These are phyloP conservation scores for Persicaria maculosa DNA, from an alignment of 148 eudicot genomes.

Conservation along the genomic window DNA sequence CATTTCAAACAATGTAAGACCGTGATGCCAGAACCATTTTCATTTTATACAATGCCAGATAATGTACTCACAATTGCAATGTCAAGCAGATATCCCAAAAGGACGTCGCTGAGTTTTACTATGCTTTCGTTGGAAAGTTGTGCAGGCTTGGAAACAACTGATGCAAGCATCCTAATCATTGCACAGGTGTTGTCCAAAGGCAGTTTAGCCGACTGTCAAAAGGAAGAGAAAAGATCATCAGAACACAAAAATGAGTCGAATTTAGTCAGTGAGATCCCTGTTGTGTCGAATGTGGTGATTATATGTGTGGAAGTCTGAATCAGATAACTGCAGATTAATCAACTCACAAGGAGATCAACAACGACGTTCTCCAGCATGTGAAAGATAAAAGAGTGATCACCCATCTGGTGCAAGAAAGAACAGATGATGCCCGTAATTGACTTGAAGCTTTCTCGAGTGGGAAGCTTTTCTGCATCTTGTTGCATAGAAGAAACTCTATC, in stretches of 20 bases:
- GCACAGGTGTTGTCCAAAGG: constrained; percentile 69
- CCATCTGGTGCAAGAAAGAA: constrained; percentile 63
- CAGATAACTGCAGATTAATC: neutral
- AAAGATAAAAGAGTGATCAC: constrained; percentile 59
- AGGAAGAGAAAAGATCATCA: neutral
- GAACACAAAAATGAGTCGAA: neutral
- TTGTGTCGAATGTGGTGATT: no score
- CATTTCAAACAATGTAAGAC: neutral
- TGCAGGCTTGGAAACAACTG: constrained; percentile 51
- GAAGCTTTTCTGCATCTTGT: constrained; percentile 25
- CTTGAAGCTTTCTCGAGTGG: constrained; percentile 39
- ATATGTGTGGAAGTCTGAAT: no score
- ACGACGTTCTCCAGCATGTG: constrained; percentile 61
- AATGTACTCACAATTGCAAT: constrained; percentile 57
- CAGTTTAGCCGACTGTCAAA: constrained; percentile 40
- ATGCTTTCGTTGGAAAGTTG: constrained; percentile 58
- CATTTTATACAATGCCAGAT: neutral
- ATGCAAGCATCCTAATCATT: constrained; percentile 58
- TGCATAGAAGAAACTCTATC: constrained; percentile 26
- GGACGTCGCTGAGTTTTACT: constrained; percentile 36
- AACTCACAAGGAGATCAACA: constrained; percentile 18
- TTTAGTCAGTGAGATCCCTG: neutral
- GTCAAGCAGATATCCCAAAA: constrained; percentile 64
- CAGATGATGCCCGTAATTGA: constrained; percentile 45
- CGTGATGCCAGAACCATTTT: neutral